phyloP scores from a whole-genome alignment of 1,284 basidiomycete species.

The Hymenochaete sp. region DNA sequence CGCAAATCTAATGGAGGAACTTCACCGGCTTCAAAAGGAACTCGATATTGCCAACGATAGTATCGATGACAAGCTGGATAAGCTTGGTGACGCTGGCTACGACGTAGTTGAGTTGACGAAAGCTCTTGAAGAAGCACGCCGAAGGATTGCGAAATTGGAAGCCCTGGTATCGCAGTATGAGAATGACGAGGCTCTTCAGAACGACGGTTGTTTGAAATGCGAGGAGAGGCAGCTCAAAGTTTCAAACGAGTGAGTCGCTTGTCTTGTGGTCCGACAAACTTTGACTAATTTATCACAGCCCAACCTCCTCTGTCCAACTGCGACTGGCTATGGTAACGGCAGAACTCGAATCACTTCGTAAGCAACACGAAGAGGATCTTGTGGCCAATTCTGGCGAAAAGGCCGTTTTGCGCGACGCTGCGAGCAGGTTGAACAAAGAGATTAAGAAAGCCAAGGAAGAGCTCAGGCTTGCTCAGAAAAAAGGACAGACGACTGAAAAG shows the following conservation, averaged over 20 bases:
- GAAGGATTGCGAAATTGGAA: slow-evolving; percentile 48
- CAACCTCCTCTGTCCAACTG: slow-evolving; percentile 40
- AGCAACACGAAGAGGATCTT: slow-evolving; percentile 60
- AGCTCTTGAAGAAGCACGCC: slow-evolving; percentile 61
- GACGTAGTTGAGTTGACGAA: slow-evolving; percentile 60
- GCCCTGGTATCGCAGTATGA: slow-evolving; percentile 52
- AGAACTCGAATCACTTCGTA: slow-evolving; percentile 55
- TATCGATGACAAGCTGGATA: slow-evolving; percentile 78
- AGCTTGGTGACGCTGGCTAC: slow-evolving; percentile 68
- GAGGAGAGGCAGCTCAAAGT: background rate
- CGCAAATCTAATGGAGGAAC: slow-evolving; percentile 54
- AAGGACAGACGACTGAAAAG: slow-evolving; percentile 39
- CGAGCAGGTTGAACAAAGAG: slow-evolving; percentile 54
- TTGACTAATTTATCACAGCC: slow-evolving; percentile 30
- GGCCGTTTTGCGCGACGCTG: slow-evolving; percentile 56
- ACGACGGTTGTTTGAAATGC: background rate
- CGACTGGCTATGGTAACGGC: slow-evolving; percentile 30
- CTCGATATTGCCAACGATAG: slow-evolving; percentile 71
- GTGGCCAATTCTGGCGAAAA: slow-evolving; percentile 57
- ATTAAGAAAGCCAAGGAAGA: slow-evolving; percentile 51
- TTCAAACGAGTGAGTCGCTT: background rate
- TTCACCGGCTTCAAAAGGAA: slow-evolving; percentile 57
- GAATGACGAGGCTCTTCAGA: slow-evolving; percentile 46
- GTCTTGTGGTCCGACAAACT: background rate
- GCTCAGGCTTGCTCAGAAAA: slow-evolving; percentile 41